Base-by-base conservation (phyloP, 305 asterid species). In the Salvia sclarea region DNA sequence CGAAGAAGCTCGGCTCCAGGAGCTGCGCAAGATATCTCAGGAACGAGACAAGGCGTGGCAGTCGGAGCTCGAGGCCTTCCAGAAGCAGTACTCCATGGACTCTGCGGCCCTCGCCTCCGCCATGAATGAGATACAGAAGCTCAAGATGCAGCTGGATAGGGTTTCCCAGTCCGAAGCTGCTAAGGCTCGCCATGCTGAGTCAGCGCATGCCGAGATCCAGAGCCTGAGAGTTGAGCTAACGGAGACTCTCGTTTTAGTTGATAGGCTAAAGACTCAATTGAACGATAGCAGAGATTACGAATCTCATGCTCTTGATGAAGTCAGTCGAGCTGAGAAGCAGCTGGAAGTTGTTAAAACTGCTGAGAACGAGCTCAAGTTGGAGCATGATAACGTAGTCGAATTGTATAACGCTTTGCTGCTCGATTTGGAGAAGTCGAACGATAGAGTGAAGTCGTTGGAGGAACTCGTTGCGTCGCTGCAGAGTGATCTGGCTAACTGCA, bases 41-140 rank as follows among this genome's bases (percentile, higher is more conserved):
- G 98, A 85, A 49, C 80, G 98, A 25, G 95, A 91, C 28, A 83
- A 83, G 35, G 95, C 77, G 35, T 91, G 98, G 98, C 84, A 91
- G 63, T 84, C 94, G 6, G 98, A 91, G 73, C 88, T 91, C 33
- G 95, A 87, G 61, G 92, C 95, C 40, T 70, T 85, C 49, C 95
- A 88, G 69, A 83, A 84, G 79, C 96, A 92, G 78, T 86, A 87
- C 64, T 65, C 80, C 1, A 69, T 85, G 76, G 97, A 92, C 73
- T 78, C 97, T n/a, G 77, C 88, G 30, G 93, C 98, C 60, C 69
- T 88, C 50, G 75, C 90, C 74, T 82, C 93, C 24, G 84, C 95
- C 55, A 71, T 84, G 84, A 82, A 79, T 40, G 98, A 92, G 79
- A 81, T 86, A 33, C 97, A 83, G 70, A 85, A 79, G 86, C 96